Evolutionary conservation across 805 yeast genomes (phyloP).

Genomic region (Candida boidinii): DNA sequence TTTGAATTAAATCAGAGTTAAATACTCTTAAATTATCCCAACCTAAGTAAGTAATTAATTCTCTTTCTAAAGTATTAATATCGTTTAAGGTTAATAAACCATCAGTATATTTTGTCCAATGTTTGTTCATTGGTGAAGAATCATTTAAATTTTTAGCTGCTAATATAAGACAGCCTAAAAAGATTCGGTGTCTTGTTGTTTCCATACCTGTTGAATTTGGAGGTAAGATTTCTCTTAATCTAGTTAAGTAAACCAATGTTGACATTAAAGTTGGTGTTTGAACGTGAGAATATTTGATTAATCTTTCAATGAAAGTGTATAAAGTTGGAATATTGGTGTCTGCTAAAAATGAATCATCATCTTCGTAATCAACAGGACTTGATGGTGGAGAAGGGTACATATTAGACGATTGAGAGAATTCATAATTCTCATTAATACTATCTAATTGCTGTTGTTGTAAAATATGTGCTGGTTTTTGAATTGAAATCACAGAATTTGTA

Average conservation of each 20-base stretch:
- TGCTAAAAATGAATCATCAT: too few relatives aligned
- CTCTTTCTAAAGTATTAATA: conserved; percentile 87
- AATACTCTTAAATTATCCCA: conserved; percentile 71
- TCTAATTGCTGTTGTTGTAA: conserved; percentile 21
- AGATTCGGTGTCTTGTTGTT: conserved; percentile 88
- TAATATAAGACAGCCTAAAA: conserved; percentile 77
- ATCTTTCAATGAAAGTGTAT: conserved; percentile 55
- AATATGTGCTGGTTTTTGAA: conserved; percentile 23
- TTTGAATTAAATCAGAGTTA: conserved; percentile 59
- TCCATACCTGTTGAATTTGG: conserved; percentile 86
- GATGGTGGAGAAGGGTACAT: conserved; percentile 31
- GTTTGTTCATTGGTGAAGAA: conserved; percentile 90
- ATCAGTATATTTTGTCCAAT: conserved; percentile 90
- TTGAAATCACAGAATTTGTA: conserved; percentile 47
- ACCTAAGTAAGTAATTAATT: conserved; percentile 68
- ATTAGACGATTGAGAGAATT: conserved; percentile 15
- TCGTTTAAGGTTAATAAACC: conserved; percentile 72
- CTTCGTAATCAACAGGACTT: conserved; percentile 23
- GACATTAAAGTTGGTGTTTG: conserved; percentile 96
- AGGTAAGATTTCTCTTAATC: conserved; percentile 71
- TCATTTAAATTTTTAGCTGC: conserved; percentile 93
- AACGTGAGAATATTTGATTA: conserved; percentile 79
- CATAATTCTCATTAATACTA: too few relatives aligned
- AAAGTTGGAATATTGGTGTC: conserved; percentile 33
- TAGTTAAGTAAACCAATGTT: conserved; percentile 72